These are phyloP conservation scores for Lentinula aciculospora DNA, from an alignment of 768 basidiomycete genomes.

Conservation along the genomic window DNA sequence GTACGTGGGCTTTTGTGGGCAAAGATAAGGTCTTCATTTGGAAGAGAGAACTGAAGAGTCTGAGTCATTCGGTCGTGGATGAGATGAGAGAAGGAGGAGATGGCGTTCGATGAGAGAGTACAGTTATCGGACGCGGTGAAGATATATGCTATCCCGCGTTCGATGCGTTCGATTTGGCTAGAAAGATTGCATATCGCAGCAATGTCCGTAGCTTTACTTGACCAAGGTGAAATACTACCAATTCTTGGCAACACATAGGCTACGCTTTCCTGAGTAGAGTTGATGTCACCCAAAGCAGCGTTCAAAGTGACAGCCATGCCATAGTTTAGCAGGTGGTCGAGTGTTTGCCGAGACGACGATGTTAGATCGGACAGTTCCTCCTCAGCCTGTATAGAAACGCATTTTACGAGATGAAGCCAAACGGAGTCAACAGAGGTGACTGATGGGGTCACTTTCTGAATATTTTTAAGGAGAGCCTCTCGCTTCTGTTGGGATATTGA, in stretches of 20 bases:
- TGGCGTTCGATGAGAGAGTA: slow-evolving; percentile 35
- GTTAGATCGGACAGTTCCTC: slow-evolving; percentile 35
- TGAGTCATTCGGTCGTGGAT: slow-evolving; percentile 99
- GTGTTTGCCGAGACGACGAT: slow-evolving; percentile 43
- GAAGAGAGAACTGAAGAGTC: slow-evolving; percentile 51
- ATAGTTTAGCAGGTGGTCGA: slow-evolving; percentile 75
- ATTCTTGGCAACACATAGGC: slow-evolving; percentile 76
- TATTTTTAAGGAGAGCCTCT: slow-evolving; percentile 52
- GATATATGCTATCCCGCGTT: slow-evolving; percentile 74
- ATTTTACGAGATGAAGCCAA: slow-evolving; percentile 82
- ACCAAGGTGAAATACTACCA: slow-evolving; percentile 97
- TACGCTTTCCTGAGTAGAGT: slow-evolving; percentile 32
- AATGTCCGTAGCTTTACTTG: slow-evolving; percentile 98
- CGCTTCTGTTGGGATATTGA: slow-evolving; percentile 69
- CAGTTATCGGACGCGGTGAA: slow-evolving; percentile 42
- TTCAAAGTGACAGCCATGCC: slow-evolving; percentile 67
- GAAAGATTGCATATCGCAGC: slow-evolving; percentile 80
- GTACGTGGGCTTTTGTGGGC: slow-evolving; percentile 55
- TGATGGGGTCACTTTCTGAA: slow-evolving; percentile 46
- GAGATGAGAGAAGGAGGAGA: slow-evolving; percentile 57
- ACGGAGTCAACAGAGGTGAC: slow-evolving; percentile 74
- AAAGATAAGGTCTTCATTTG: slow-evolving; percentile 55
- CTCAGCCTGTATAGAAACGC: slow-evolving; percentile 38
- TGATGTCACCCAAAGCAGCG: slow-evolving; percentile 31
- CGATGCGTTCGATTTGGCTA: slow-evolving; percentile 68